phyloP scores from a whole-genome alignment of 1,284 basidiomycete genomes.

The Trichosporon asahii region DNA sequence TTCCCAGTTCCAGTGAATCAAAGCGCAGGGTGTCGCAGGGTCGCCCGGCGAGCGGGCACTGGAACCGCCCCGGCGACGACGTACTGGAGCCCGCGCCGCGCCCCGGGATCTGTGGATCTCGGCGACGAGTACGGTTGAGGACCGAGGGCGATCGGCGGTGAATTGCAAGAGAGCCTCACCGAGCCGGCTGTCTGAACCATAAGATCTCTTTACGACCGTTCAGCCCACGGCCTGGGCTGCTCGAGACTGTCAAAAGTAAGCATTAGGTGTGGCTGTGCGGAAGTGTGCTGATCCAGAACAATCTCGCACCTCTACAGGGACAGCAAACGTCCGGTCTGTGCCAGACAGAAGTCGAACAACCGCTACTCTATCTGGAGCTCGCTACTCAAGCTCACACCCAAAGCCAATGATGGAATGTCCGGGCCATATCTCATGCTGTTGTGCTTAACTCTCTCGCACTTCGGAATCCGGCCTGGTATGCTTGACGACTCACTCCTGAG shows the following conservation, averaged over 20 bases:
- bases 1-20: not conserved
- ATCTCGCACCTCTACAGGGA: not conserved
- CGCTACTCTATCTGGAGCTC: not conserved
- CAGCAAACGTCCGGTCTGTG: not conserved
- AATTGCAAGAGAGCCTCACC: not conserved
- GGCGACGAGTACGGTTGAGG: not conserved
- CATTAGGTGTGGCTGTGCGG: not conserved
- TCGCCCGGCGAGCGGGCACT: not conserved
- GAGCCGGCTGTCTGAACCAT: not conserved
- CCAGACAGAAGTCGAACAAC: not conserved
- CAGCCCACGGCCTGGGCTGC: not conserved
- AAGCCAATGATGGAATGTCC: not conserved
- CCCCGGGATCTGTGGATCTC: not conserved
- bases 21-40: not conserved
- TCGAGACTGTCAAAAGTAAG: not conserved
- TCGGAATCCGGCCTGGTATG: conserved; percentile 1
- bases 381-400: not conserved
- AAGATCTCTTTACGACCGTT: not conserved
- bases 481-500: not conserved
- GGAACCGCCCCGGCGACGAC: not conserved
- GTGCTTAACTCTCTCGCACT: not conserved
- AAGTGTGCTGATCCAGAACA: not conserved
- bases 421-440: not conserved
- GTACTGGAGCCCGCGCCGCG: not conserved
- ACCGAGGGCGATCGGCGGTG: not conserved